Evolutionary conservation across 192 early-diverging fungal genomes (phyloP).

Genomic region (Coemansia biformis): DNA sequence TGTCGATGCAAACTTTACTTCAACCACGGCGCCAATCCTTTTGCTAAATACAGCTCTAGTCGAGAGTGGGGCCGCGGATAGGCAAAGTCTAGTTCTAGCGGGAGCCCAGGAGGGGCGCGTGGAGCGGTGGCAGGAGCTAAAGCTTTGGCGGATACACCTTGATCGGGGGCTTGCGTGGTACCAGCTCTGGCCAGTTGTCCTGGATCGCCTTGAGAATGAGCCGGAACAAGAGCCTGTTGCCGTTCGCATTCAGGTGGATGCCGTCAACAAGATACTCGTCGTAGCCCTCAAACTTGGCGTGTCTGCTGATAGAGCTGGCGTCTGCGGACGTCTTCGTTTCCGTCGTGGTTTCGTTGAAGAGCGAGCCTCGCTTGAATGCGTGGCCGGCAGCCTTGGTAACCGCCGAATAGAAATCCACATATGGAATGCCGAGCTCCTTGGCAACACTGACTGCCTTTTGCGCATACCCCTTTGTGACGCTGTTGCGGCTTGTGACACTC

Average conservation of each 20-base stretch:
- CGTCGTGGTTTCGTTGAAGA: not conserved
- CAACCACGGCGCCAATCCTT: too few relatives aligned
- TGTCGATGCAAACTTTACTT: too few relatives aligned
- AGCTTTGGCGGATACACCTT: too few relatives aligned
- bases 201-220: constrained; percentile 11
- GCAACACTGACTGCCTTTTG: constrained; percentile 45
- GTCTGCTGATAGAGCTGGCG: too few relatives aligned
- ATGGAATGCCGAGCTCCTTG: constrained; percentile 19
- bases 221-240: constrained; percentile 46
- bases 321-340: not conserved
- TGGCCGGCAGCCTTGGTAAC: constrained; percentile 1
- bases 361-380: not conserved
- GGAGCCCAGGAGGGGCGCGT: too few relatives aligned
- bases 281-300: constrained; percentile 20
- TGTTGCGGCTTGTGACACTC: constrained; percentile 13
- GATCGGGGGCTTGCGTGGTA: too few relatives aligned
- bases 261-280: constrained; percentile 53
- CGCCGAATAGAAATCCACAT: constrained; percentile 36
- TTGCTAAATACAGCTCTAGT: too few relatives aligned
- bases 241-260: constrained; percentile 52
- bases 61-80: too few relatives aligned
- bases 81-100: too few relatives aligned
- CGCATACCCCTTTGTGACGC: constrained; percentile 52
- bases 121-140: too few relatives aligned
- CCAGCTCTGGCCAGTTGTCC: constrained; percentile 20